Percentiles rank a stretch among this genome's conserved stretches.
phyloP scores from a whole-genome alignment of 2,329 filamentous ascomycete species.

The Fusarium begoniae region DNA sequence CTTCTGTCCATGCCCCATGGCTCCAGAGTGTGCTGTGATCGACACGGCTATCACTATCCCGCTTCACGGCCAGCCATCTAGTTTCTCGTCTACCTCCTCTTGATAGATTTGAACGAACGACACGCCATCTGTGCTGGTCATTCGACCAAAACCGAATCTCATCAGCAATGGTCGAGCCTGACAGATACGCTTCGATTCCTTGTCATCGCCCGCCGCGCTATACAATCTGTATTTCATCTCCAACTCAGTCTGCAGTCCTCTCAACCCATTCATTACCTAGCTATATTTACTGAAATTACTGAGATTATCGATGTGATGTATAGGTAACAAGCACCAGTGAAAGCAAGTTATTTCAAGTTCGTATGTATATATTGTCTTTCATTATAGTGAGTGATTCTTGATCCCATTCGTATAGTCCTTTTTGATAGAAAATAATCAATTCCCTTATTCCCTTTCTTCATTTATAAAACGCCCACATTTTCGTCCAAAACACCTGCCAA shows the following conservation, averaged over 20 bases:
- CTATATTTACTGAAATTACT: background rate
- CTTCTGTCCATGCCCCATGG: background rate
- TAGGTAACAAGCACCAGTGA: background rate
- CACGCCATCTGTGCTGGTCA: background rate
- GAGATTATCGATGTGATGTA: background rate
- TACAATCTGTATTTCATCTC: background rate
- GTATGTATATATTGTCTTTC: background rate
- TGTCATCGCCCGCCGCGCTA: background rate
- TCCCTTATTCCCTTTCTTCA: slow-evolving; percentile 7
- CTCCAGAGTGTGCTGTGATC: background rate
- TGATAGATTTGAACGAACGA: background rate
- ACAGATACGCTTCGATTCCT: background rate
- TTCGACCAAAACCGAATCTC: background rate
- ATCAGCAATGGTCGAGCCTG: background rate
- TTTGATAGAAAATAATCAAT: background rate
- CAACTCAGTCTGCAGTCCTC: background rate
- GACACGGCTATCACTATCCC: slow-evolving; percentile 3
- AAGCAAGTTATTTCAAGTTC: background rate
- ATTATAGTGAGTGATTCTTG: background rate
- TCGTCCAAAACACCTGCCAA: slow-evolving; percentile 15
- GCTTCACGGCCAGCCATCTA: background rate
- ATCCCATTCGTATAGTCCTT: background rate
- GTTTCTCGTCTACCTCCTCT: background rate
- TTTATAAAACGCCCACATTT: slow-evolving; percentile 20
- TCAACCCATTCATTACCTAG: background rate